These are phyloP conservation scores for Allium cepa DNA, from an alignment of 106 monocot species.

Conservation along the genomic window DNA sequence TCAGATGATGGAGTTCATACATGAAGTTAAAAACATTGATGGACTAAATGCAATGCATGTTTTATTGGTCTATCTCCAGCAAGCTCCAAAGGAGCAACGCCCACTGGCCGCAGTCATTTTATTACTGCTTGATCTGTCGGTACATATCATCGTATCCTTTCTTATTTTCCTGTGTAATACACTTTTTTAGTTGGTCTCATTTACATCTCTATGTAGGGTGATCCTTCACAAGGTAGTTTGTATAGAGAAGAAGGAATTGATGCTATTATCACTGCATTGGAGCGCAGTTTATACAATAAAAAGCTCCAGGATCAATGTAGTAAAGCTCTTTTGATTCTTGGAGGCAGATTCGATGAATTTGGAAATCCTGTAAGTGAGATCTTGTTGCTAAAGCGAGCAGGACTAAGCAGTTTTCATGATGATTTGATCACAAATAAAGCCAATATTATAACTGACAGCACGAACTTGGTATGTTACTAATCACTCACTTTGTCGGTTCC, in stretches of 20 bases:
- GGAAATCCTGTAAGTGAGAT: conserved; percentile 50
- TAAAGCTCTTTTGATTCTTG: conserved; percentile 57
- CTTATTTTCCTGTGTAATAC: background rate
- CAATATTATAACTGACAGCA: background rate
- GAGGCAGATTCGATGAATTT: conserved; percentile 41
- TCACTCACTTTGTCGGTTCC: too few relatives aligned
- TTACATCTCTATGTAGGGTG: conserved; percentile 40
- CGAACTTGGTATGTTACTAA: too few relatives aligned
- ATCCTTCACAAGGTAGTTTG: conserved; percentile 49
- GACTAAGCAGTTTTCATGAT: conserved; percentile 32
- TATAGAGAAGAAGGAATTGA: conserved; percentile 81
- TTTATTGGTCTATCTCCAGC: conserved; percentile 74
- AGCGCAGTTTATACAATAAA: conserved; percentile 37
- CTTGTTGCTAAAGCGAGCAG: conserved; percentile 63
- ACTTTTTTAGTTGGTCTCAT: conserved; percentile 8
- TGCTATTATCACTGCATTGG: conserved; percentile 43
- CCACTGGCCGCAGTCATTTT: conserved; percentile 66
- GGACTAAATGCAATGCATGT: conserved; percentile 82
- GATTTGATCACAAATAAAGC: conserved; percentile 37
- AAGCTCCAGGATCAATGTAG: conserved; percentile 60
- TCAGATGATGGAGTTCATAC: conserved; percentile 41
- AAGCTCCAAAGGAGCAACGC: conserved; percentile 68
- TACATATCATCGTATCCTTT: conserved; percentile 11
- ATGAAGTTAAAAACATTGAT: conserved; percentile 56
- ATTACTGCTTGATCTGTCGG: conserved; percentile 72